Evolutionary conservation across 371 early-diverging fungal species (phyloP), one percentile per base, ranked within the genome.

Genomic region (Mortierella sp.): DNA sequence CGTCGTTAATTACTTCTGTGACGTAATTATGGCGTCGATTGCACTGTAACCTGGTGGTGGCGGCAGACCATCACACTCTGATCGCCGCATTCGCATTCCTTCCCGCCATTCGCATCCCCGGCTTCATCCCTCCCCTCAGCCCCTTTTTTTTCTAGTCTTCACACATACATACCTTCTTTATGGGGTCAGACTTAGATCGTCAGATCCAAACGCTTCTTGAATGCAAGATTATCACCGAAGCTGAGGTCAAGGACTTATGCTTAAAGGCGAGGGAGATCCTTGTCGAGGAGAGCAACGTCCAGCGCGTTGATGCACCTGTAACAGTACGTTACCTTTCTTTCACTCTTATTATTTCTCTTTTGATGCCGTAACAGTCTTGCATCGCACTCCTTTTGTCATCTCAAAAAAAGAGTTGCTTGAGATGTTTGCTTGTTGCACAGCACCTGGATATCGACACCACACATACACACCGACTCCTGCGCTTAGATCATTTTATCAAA

Each of bases 221-320:
- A 77, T 98, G 99, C 89, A 96, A 98, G 87, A 94, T 97, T 74
- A 96, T 98, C 80, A 93, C 93, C 57, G 99, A 98, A 86, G 90
- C 90, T 79, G 97, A 98, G 90, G 99, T 98, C 50, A 95, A 96
- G 83, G 96, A 96, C 72, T 90, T 98, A 54, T 98, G 99, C 89
- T 84, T 93, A 74, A 97, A 97, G 89, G 99, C 98, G 37, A 92
- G 96, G 77, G 99, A 98, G 88, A 96, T 98, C 76, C 91, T 98
- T 37, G 92, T 97, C 34, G 98, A 98, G 88, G 98, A 98, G 88
- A 94, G 96, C 87, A 98, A 98, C 86, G 98, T 99, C 31, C 98
- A 98, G 89, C 91, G 96, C 74, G 96, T 98, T 19, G 97, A 97
- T 89, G 97, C 98, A 24, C 99, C 99, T 11, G 98, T 99, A 16